Evolutionary conservation across 2,329 filamentous ascomycete genomes (phyloP), one percentile per base, ranked within the genome.

Genomic region (Lasiodiplodia sp.): DNA sequence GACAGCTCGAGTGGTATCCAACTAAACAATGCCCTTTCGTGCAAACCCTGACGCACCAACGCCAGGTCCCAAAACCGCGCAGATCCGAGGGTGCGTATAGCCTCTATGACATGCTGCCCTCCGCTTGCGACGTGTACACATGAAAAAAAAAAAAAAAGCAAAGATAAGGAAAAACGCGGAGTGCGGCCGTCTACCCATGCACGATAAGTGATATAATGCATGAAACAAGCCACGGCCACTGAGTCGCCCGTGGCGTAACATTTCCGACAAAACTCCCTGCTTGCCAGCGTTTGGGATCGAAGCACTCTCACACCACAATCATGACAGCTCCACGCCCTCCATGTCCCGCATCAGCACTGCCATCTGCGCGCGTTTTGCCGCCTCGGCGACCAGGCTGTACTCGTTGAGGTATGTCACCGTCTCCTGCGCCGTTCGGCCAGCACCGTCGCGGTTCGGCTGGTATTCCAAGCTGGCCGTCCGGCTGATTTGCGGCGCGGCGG

Each of bases 361-460:
- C 85, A 97, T 92, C 81, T 97, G 93, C 11, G 95, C 95, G 52
- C 94, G 87, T 82, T 97, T 97, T 53, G 94, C 95, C 2, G 95
- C 95, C 83, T 98, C 95, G 44, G 94, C 94, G 52, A 97, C 87
- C 37, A 97, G 87, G 69, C 88, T 95, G 76, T 95, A 92, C 79
- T 97, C 91, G 74, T 90, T 89, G 70, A 97, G 86, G 77, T 94
- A 94, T 4, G 85, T 85, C 11, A 85, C 83, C 1, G 87, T 88
- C 74, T 83, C 82, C 49, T 80, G 79, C 60, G 77, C 75, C 2
- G 78, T 80, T 25, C 73, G 70, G 40, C 78, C 79, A 21, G 79
- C 75, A 10, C 73, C 75, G 6, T 75, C 69, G 31, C 79, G 72
- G 63, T 78, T 78, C 38, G 79, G 77, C 57, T 74, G 73, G 68